Base-by-base conservation (phyloP, 2,329 filamentous ascomycete species). In the Neonectria coccinea region DNA sequence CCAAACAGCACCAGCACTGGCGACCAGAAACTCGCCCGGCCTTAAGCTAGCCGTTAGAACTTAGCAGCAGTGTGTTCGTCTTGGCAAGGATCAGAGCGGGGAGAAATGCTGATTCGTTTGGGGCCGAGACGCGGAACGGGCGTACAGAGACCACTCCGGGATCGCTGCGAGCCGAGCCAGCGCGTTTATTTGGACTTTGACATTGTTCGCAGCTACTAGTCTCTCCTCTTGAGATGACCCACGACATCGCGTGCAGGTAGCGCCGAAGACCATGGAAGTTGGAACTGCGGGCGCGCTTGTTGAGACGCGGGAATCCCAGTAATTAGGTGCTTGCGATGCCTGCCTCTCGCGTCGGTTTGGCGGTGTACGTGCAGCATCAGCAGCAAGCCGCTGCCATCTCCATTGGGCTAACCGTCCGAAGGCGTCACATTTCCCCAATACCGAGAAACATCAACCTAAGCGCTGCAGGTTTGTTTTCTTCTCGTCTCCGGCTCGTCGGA, bases 31-130 rank as follows among this genome's bases (percentile, higher is more conserved):
- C 45, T 36, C 16, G 39, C 42, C 42, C 51, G 56, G 45, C 44
- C 47, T 39, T n/a, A 16, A 10, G 1, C 16, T 39, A 39, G 36
- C 36, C 36, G 14, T 42, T 20, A 42, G n/a, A 18, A 5, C n/a
- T 18, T 42, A 48, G 63, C 50, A 57, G 53, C 45, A 59, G 27
- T 36, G 25, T 58, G 62, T 69, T 69, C 31, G 42, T 54, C 47
- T 9, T 8, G 52, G 58, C 70, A 67, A 53, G 70, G 67, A 62
- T 73, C 41, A 45, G 31, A 56, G 62, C 58, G 64, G 61, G 9
- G 39, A 59, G 53, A 45, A 27, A 59, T 53, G 29, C 14, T 22
- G 42, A 52, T 36, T 39, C n/a, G n/a, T 36, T 11, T 33, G 33
- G 22, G 29, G 44, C 41, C 41, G 41, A 52, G 60, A 59, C 56